phyloP scores from a whole-genome alignment of 2,329 filamentous ascomycete genomes.

The Madurella fahalii region DNA sequence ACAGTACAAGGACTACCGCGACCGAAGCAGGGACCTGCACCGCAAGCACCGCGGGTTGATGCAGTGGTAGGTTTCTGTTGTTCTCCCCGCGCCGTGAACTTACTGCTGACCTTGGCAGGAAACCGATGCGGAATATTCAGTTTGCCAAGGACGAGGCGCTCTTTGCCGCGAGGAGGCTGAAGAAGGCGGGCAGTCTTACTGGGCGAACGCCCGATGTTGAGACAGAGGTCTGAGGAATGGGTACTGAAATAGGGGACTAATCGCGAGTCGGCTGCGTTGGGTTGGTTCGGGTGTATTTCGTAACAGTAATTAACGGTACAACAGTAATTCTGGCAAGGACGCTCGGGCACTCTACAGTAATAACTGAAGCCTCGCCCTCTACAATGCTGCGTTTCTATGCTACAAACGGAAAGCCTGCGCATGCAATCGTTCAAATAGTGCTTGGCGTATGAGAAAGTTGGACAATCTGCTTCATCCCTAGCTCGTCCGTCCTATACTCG shows the following conservation, averaged over 20 bases:
- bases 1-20: conserved; percentile 60
- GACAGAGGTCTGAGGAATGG: conserved; percentile 56
- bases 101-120: conserved; percentile 34
- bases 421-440: too few relatives aligned
- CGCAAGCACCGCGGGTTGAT: conserved; percentile 85
- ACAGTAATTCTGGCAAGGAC: too few relatives aligned
- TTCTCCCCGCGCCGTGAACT: background rate
- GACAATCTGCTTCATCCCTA: too few relatives aligned
- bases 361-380: too few relatives aligned
- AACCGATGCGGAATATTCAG: conserved; percentile 75
- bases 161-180: conserved; percentile 70
- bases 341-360: too few relatives aligned
- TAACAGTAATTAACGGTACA: too few relatives aligned
- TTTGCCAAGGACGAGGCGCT: conserved; percentile 88
- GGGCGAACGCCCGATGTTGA: conserved; percentile 86
- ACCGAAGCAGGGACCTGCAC: conserved; percentile 69
- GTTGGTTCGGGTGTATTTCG: too few relatives aligned
- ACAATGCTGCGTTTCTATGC: too few relatives aligned
- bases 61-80: conserved; percentile 63
- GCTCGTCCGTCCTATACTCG: too few relatives aligned
- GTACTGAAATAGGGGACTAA: background rate
- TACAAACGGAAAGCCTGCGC: too few relatives aligned
- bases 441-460: too few relatives aligned
- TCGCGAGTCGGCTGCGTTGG: too few relatives aligned
- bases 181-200: conserved; percentile 70